These are phyloP conservation scores for Coprinopsis sp. DNA, from an alignment of 768 basidiomycete species.

Conservation along the genomic window DNA sequence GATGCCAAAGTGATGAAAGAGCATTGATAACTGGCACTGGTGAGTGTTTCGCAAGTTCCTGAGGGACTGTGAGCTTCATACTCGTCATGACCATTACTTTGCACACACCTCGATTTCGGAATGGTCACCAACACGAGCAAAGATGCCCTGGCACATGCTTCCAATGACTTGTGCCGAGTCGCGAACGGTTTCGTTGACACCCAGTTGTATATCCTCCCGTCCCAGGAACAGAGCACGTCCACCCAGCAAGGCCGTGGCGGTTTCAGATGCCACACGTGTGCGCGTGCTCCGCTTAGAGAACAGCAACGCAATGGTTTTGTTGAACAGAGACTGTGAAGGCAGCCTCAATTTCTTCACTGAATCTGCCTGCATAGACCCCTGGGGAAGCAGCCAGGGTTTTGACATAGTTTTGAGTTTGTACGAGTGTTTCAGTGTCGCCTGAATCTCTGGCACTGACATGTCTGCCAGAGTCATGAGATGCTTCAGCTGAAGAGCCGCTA, in stretches of 20 bases:
- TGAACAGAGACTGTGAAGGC: constrained; percentile 71
- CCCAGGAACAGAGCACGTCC: constrained; percentile 91
- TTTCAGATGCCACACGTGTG: constrained; percentile 87
- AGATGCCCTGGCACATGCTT: constrained; percentile 95
- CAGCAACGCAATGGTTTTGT: constrained; percentile 82
- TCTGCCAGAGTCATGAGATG: constrained; percentile 90
- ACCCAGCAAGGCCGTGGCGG: constrained; percentile 71
- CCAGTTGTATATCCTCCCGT: constrained; percentile 86
- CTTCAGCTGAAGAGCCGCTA: too few species aligned
- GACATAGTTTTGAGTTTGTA: constrained; percentile 58
- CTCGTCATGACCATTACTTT: constrained; percentile 1
- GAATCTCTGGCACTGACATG: constrained; percentile 71
- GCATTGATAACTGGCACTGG: constrained; percentile 95
- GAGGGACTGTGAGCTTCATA: constrained; percentile 5
- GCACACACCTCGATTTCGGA: constrained; percentile 79
- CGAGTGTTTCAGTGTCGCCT: constrained; percentile 59
- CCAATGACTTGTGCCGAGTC: constrained; percentile 88
- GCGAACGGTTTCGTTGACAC: constrained; percentile 84
- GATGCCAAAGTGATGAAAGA: constrained; percentile 93
- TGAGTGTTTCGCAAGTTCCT: constrained; percentile 90
- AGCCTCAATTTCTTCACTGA: constrained; percentile 41
- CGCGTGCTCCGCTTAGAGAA: constrained; percentile 94
- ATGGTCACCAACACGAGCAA: constrained; percentile 93
- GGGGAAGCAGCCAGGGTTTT: constrained; percentile 63
- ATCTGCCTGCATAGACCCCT: constrained; percentile 31